Evolutionary conservation across 345 rosid genomes (phyloP), one percentile per base, ranked within the genome.

Genomic region (Gynandropsis gynandra): DNA sequence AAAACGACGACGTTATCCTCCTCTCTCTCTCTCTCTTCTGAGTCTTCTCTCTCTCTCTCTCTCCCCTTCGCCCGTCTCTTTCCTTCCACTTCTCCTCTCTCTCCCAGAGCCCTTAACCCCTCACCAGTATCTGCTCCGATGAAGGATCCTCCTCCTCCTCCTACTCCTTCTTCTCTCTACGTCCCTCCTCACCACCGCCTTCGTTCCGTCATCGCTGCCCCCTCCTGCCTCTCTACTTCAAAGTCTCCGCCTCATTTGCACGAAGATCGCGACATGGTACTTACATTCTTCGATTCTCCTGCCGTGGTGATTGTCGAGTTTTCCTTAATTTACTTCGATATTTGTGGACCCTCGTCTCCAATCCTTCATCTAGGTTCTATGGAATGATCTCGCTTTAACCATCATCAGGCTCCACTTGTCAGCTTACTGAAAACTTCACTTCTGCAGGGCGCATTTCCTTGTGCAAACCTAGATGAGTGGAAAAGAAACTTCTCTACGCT

Each of bases 161-260:
- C 77, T 61, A 78, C 75, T 54, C 83, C 76, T 46, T 66, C 80
- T 27, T 72, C 86, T 0, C 70, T 79, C 57, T 89, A 85, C 72
- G 70, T 76, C 48, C 93, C 95, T 40, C 95, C 94, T 0, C 83
- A 83, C 74, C 87, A 75, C 54, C 90, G 94, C 36, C 76, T 70
- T 45, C 78, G 77, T 62, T 74, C 84, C 58, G 62, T 55, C 49
- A 42, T 72, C 34, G 29, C 77, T 14, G 20, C 49, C 40, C 55
- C 71, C 39, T 58, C 73, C 11, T 60, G 47, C 61, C 48, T 29
- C 40, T 27, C 62, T 35, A 43, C 33, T 55, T 6, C 39, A 71
- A 58, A 65, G 62, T 52, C 75, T 34, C 57, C 77, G 9, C 6
- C 66, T 10, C 56, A 73, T 38, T 52, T 56, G 66, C 15, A 59